phyloP scores from a whole-genome alignment of 345 rosid genomes.

The Citrus medica region DNA sequence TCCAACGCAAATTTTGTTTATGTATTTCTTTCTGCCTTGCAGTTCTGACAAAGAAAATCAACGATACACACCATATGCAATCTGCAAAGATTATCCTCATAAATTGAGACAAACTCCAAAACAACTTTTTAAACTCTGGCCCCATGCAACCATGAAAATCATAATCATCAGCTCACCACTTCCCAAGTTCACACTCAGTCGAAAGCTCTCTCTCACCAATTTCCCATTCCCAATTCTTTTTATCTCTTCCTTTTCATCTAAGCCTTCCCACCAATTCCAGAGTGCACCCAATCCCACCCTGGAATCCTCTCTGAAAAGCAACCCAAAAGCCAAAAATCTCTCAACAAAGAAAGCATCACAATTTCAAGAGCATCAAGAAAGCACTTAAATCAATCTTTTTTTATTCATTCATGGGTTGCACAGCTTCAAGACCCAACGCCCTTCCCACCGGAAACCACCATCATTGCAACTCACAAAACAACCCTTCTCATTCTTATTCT shows the following conservation, averaged over 20 bases:
- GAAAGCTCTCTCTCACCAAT: conserved; percentile 57
- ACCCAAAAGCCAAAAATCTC: conserved; percentile 5
- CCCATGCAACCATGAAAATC: conserved; percentile 19
- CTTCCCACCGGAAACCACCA: conserved; percentile 7
- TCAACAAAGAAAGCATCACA: neutral
- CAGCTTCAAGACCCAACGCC: conserved; percentile 50
- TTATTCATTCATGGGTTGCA: conserved; percentile 61
- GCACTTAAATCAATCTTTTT: neutral
- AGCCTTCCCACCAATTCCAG: neutral
- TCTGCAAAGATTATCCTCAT: neutral
- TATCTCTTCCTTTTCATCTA: conserved; percentile 12
- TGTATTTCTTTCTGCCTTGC: neutral
- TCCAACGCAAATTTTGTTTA: neutral
- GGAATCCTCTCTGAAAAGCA: neutral
- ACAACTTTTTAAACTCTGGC: neutral
- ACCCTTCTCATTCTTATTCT: conserved; percentile 10
- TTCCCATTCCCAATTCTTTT: neutral
- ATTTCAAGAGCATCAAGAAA: neutral
- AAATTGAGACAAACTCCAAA: neutral
- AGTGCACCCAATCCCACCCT: neutral
- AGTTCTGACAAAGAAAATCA: neutral
- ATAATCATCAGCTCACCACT: conserved; percentile 3
- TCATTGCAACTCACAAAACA: neutral
- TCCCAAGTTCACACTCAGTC: conserved; percentile 38
- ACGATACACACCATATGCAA: neutral